These are phyloP conservation scores for Teunomyces pallodes DNA, from an alignment of 805 yeast genomes.

Conservation along the genomic window DNA sequence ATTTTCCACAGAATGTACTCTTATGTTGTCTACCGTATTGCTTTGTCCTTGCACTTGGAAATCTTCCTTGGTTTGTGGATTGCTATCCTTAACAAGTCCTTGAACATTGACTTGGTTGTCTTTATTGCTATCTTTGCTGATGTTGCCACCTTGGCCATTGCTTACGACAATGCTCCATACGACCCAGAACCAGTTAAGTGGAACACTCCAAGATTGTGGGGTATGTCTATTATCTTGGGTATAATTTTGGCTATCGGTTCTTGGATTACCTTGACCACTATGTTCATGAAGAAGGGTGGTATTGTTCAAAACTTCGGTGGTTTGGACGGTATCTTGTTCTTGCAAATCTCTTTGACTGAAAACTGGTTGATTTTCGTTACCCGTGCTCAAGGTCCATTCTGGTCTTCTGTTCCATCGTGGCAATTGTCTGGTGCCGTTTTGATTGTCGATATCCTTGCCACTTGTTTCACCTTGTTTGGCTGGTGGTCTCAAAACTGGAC, in stretches of 20 bases:
- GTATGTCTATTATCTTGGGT: slow-evolving; percentile 90
- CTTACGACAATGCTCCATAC: slow-evolving; percentile 96
- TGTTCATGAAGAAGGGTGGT: slow-evolving; percentile 90
- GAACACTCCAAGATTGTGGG: slow-evolving; percentile 97
- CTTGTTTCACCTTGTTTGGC: slow-evolving; percentile 90
- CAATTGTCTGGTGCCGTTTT: slow-evolving; percentile 93
- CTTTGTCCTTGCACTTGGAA: slow-evolving; percentile 91
- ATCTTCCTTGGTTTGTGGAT: slow-evolving; percentile 94
- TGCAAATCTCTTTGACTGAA: slow-evolving; percentile 92
- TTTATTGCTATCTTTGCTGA: slow-evolving; percentile 97
- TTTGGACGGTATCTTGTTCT: slow-evolving; percentile 83
- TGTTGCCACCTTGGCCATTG: slow-evolving; percentile 95
- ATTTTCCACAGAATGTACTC: slow-evolving; percentile 94
- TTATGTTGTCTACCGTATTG: slow-evolving; percentile 97
- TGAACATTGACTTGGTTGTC: slow-evolving; percentile 88
- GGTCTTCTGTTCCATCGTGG: slow-evolving; percentile 97
- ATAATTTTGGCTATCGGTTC: slow-evolving; percentile 83
- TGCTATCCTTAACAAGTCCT: slow-evolving; percentile 83
- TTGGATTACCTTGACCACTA: slow-evolving; percentile 92
- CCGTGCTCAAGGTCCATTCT: slow-evolving; percentile 97
- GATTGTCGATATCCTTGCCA: slow-evolving; percentile 85
- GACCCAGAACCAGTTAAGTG: slow-evolving; percentile 92
- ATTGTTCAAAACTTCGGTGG: slow-evolving; percentile 95
- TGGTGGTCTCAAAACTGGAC: slow-evolving; percentile 99
- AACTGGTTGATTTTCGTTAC: slow-evolving; percentile 97